Base-by-base conservation (phyloP, 192 early-diverging fungal genomes). In the Entomortierella beljakovae region DNA sequence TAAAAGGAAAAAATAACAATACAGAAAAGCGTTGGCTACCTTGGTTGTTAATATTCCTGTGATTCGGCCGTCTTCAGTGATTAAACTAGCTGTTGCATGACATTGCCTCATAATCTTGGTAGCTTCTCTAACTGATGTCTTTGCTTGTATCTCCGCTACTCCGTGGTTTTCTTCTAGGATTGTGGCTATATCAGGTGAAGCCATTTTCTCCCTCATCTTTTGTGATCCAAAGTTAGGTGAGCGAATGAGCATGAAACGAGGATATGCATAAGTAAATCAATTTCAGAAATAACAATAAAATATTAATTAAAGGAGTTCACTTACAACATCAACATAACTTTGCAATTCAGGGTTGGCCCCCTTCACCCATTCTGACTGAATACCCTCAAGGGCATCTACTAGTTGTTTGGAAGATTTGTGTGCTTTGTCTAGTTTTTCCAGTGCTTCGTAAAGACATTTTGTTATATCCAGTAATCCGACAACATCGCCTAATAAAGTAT, bases 151-250 rank as follows among this genome's bases (percentile, higher is more conserved):
- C 35, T 88, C 81, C 4, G 88, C 85, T 31, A 90, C 89, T 28
- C 59, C 64, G 35, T 81, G 80, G 33, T 72, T 53, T 29, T 84
- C 85, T 53, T 92, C 89, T 54, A 97, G 77, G 11, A 97, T 90
- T 4, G 90, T 83, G 42, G 84, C 90, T 57, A 97, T 83, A 80
- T 95, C 93, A 31, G 96, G 96, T 79, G 94, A 95, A 43, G 90
- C 89, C 89, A 96, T 95, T 62, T 90, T 87, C 64, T 93, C 89
- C 33, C 92, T 85, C 75, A 93, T 80, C 49, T 85, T 81, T 43
- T 83, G 84, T 67, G 90, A 81, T 59, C 89, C 89, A 50, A 33
- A 26, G 28, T 28, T 32, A 49, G 8, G 9, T 43, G 7, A 15
- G 25, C 35, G 34, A 22, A 43, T 5, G 16, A 56, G 40, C 26